Base-by-base conservation (phyloP, 169 alveolate species). In the Cryptosporidium baileyi region DNA sequence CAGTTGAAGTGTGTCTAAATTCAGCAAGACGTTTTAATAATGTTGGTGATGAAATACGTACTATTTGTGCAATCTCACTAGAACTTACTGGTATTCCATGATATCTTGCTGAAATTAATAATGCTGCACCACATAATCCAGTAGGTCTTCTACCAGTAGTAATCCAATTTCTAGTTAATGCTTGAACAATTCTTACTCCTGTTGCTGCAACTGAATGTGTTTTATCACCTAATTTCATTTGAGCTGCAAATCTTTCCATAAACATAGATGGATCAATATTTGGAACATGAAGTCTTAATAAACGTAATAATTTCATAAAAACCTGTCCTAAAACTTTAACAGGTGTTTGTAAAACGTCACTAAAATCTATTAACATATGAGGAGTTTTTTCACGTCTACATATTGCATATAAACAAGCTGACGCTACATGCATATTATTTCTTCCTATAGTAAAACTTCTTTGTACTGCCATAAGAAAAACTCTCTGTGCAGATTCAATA, bases 91-190 rank as follows among this genome's bases (percentile, higher is more conserved):
- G 82, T 82, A 88, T 47, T 28, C 98, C 99, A 89, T 97, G 99
- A 82, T 95, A 95, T 60, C 98, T 92, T 0, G 99, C 98, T 0
- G 99, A 95, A n/a, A 98, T 97, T 57, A 98, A 92, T 65, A 97
- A 91, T 17, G 99, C 99, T 0, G 99, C 99, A n/a, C 99, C 99
- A 89, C 99, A 97, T 36, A 98, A 93, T 22, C 99, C 99, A 32
- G 97, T 93, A 1, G 99, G 99, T 79, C 99, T 93, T 81, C 99
- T 93, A 8, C 99, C 99, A 7, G 98, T 95, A 80, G 92, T 89
- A 24, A 98, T 95, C 99, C 99, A 98, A 89, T 97, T 99, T 41
- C 99, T 89, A 80, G 94, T 93, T 99, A 98, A 94, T 51, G 94
- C 98, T 88, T 98, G 98, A 13, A 98, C 93, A n/a, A 98, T 91